phyloP scores from a whole-genome alignment of 768 basidiomycete genomes.

The Strobilomyces confusus region DNA sequence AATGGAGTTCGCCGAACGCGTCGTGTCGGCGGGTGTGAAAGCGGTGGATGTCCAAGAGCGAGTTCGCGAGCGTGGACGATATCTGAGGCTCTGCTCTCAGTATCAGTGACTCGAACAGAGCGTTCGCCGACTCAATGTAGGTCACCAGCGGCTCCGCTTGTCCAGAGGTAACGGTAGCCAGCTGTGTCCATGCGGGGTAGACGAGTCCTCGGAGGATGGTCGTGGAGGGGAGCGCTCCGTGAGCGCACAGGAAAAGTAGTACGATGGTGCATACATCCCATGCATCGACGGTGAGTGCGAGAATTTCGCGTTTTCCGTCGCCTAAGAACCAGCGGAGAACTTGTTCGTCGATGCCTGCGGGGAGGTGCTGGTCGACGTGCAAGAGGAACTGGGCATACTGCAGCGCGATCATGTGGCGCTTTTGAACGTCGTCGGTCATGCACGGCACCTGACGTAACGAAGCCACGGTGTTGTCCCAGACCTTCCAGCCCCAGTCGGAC shows the following conservation, averaged over 20 bases:
- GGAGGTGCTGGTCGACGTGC: slow-evolving; percentile 74
- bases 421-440: slow-evolving; percentile 46
- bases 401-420: slow-evolving; percentile 50
- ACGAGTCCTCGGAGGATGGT: slow-evolving; percentile 70
- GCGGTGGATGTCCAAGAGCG: slow-evolving; percentile 64
- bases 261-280: slow-evolving; percentile 67
- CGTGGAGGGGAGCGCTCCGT: slow-evolving; percentile 66
- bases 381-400: slow-evolving; percentile 69
- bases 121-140: slow-evolving; percentile 61
- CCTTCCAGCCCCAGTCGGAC: slow-evolving; percentile 72
- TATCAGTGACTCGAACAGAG: slow-evolving; percentile 57
- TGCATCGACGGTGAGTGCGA: slow-evolving; percentile 52
- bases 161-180: slow-evolving; percentile 38
- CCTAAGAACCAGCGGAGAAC: slow-evolving; percentile 72
- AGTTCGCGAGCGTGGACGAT: slow-evolving; percentile 36
- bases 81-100: slow-evolving; percentile 48
- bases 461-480: slow-evolving; percentile 80
- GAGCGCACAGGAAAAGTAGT: slow-evolving; percentile 58
- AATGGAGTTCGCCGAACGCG: slow-evolving; percentile 65
- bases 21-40: slow-evolving; percentile 65
- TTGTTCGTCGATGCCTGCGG: slow-evolving; percentile 64
- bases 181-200: slow-evolving; percentile 73
- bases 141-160: slow-evolving; percentile 42
- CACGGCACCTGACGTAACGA: slow-evolving; percentile 65
- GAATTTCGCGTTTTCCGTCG: slow-evolving; percentile 60